Evolutionary conservation across 768 basidiomycete species (phyloP).

Genomic region (Mycena leptocephala): DNA sequence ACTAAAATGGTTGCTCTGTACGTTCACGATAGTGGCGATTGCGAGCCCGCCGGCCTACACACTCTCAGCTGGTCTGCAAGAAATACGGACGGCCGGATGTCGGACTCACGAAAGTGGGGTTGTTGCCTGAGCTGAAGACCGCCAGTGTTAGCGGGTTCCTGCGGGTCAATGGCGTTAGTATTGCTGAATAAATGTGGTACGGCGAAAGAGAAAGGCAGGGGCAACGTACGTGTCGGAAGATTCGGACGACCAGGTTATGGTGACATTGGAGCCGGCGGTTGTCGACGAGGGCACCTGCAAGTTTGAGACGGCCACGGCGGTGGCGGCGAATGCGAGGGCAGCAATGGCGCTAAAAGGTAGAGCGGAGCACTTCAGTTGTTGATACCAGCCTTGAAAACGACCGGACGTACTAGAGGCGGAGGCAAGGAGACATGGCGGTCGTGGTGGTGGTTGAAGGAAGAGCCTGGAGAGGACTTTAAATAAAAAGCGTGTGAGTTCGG

Average conservation of each 20-base stretch:
- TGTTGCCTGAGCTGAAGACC: slow-evolving; percentile 11
- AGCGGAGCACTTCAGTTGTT: neutral
- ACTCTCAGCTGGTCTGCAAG: neutral
- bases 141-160: slow-evolving; percentile 22
- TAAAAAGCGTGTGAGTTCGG: no score
- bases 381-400: neutral
- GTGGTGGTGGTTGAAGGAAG: no score
- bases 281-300: slow-evolving; percentile 8
- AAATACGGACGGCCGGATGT: no score
- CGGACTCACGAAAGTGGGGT: neutral
- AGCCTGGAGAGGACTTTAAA: no score
- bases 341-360: neutral
- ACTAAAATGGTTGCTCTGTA: neutral
- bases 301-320: neutral
- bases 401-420: neutral
- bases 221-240: slow-evolving; percentile 29
- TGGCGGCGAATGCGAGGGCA: slow-evolving; percentile 12
- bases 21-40: neutral
- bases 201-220: neutral
- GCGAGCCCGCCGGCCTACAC: neutral
- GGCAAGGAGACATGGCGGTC: neutral
- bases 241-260: no score
- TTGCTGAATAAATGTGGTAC: neutral
- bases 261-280: neutral
- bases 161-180: neutral